Conservation (phyloP, 768 basidiomycete species). For the Lactifluus piperatus region DNA sequence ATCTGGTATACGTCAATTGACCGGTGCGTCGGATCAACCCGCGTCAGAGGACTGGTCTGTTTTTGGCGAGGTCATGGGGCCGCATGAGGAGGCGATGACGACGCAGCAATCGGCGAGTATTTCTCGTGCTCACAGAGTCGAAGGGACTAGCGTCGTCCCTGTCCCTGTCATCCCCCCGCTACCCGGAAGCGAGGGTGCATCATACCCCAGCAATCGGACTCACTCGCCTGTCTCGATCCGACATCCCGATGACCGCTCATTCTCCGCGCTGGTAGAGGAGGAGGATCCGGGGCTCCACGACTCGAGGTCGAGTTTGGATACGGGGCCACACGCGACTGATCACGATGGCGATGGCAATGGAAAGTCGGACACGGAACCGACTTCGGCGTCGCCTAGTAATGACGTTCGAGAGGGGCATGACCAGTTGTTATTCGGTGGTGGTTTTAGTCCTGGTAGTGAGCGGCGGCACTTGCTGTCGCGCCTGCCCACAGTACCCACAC, state of each 20-base stretch:
- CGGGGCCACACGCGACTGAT: neutral
- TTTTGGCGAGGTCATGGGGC: slow-evolving; percentile 15
- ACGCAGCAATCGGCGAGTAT: neutral
- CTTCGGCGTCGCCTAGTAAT: neutral
- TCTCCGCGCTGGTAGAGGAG: neutral
- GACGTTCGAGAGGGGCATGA: neutral
- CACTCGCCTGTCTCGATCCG: slow-evolving; percentile 7
- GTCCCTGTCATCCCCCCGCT: neutral
- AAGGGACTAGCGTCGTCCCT: neutral
- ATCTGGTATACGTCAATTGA: neutral
- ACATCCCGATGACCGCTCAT: neutral
- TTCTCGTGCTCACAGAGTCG: no score
- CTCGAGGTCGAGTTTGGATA: neutral
- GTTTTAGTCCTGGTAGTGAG: neutral
- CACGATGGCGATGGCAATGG: neutral
- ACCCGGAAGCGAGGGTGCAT: no score
- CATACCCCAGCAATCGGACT: neutral
- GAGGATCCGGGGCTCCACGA: neutral
- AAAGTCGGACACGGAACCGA: neutral
- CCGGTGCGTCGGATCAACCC: neutral
- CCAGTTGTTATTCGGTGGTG: neutral
- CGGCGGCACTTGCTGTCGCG: slow-evolving; percentile 11
- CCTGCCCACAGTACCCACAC: slow-evolving; percentile 36
- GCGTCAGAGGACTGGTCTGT: slow-evolving; percentile 16
- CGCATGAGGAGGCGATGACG: neutral